A percentile compares a stretch with the other conserved stretches of the same genome.
phyloP scores from a whole-genome alignment of 1,284 basidiomycete genomes.

The Cutaneotrichosporon spelunceum region DNA sequence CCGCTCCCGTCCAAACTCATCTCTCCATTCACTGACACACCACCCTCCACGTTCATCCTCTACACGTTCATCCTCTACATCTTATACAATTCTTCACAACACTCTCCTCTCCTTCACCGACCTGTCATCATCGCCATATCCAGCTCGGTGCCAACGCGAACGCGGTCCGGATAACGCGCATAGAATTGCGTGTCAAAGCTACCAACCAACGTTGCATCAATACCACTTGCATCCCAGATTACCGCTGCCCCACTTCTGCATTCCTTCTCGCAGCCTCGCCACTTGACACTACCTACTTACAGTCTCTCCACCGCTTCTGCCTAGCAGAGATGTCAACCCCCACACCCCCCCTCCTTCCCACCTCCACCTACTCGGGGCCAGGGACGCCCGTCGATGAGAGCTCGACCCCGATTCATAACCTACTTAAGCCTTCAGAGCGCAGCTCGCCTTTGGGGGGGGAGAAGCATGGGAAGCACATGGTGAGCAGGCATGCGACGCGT shows the following conservation, averaged over 20 bases:
- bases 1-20: too few species aligned
- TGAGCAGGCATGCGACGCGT: background rate
- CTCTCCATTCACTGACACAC: too few species aligned
- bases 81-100: too few species aligned
- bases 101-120: too few species aligned
- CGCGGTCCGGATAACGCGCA: too few species aligned
- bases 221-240: background rate
- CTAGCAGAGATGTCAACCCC: constrained; percentile 1
- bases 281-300: background rate
- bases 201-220: too few species aligned
- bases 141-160: too few species aligned
- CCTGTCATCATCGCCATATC: too few species aligned
- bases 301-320: background rate
- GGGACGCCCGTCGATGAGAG: background rate
- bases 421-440: background rate
- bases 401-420: constrained; percentile 4
- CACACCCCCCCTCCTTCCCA: constrained; percentile 8
- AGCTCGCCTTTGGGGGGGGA: background rate
- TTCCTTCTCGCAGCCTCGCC: background rate
- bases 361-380: constrained; percentile 5
- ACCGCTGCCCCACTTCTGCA: background rate
- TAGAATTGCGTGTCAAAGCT: background rate
- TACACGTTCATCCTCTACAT: too few species aligned
- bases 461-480: background rate
- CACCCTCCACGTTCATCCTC: too few species aligned